Evolutionary conservation across 2,329 filamentous ascomycete species (phyloP).

Genomic region (Hirsutella minnesotensis): DNA sequence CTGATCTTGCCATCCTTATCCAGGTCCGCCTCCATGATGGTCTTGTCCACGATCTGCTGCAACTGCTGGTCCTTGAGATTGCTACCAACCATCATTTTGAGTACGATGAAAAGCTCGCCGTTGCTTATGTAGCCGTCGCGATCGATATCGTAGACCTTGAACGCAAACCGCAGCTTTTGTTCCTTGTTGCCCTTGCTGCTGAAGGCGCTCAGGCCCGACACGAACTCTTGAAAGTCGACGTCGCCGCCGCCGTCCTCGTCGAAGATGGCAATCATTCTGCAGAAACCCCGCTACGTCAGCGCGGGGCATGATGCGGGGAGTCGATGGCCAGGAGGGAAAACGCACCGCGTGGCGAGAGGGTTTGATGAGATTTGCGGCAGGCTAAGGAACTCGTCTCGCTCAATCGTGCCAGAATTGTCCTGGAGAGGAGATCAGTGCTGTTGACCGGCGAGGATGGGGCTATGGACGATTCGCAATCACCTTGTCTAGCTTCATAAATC

Average conservation of each 20-base stretch:
- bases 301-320: neutral
- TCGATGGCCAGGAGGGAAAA: neutral
- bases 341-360: constrained; percentile 83
- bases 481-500: constrained; percentile 99
- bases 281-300: neutral
- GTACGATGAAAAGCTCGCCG: constrained; percentile 94
- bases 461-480: constrained; percentile 32
- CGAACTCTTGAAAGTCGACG: constrained; percentile 98
- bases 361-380: constrained; percentile 97
- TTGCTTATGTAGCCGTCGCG: constrained; percentile 98
- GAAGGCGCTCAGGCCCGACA: constrained; percentile 88
- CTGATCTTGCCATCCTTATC: constrained; percentile 96
- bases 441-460: neutral
- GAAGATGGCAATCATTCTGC: constrained; percentile 96
- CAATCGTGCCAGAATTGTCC: constrained; percentile 97
- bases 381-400: constrained; percentile 95
- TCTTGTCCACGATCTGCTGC: constrained; percentile 99
- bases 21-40: constrained; percentile 97
- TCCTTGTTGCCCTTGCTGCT: constrained; percentile 98
- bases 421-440: constrained; percentile 21
- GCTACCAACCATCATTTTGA: constrained; percentile 99
- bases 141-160: constrained; percentile 99
- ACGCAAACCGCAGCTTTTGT: constrained; percentile 94
- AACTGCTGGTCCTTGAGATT: constrained; percentile 98
- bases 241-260: constrained; percentile 97